Evolutionary conservation across 2,329 filamentous ascomycete genomes (phyloP), one percentile per base, ranked within the genome.

Genomic region (Aspergillus fumigatus): DNA sequence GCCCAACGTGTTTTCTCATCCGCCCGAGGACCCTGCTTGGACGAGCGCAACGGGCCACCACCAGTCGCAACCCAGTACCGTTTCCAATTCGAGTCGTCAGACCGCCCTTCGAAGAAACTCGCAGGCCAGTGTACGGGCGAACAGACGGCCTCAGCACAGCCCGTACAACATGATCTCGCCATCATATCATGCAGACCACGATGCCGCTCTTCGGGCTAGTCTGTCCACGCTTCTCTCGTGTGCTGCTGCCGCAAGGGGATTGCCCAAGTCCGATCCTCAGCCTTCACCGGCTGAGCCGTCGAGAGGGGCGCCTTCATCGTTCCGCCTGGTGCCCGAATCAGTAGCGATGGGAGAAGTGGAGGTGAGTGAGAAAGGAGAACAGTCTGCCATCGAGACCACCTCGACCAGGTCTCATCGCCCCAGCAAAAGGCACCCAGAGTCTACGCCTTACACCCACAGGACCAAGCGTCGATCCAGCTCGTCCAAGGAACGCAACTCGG

Each of bases 151-250:
- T 48, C 78, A 81, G 51, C 84, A 85, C 67, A 77, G 77, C 41
- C 82, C 83, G 9, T 84, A 82, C 69, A 88, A 86, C 71, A 84
- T 89, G 70, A 84, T 90, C 69, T 87, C 88, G 0, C 88, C 90
- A 1, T 84, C 85, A 3, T 85, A 90, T 65, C 90, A 91, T 64
- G 87, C 90, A 50, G 92, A 97, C 65, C 92, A 97, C 66, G 94
- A 99, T 66, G 94, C 92, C 29, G 94, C 92, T 1, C 81, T 99
- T 10, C 87, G 94, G 35, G 92, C 94, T 21, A 96, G 91, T 50
- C 81, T 99, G n/a, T 96, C 92, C 0, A 97, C 94, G 0, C 82
- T 99, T 11, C 84, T 99, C 11, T 97, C 93, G n/a, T 96, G 91
- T 67, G 93, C 92, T 0, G 92, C 92, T 3, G 94, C 93, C 0